Evolutionary conservation across 208 protist species (phyloP).

Genomic region (Trypanosoma scelopori): DNA sequence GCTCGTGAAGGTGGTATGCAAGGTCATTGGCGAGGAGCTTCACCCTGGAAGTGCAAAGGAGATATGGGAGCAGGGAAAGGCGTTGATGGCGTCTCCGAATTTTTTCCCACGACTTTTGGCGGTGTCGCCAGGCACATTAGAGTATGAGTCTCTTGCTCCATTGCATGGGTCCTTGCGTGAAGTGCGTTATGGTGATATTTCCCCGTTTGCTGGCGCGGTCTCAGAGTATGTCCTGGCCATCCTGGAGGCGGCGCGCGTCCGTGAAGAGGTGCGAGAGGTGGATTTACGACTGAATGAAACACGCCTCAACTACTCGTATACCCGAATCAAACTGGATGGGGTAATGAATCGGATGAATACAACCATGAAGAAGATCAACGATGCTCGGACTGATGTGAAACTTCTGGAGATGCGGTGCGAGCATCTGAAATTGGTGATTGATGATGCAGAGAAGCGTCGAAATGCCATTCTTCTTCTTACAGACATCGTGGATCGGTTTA

Average conservation of each 20-base stretch:
- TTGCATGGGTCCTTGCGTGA: conserved; percentile 40
- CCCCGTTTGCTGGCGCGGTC: conserved; percentile 47
- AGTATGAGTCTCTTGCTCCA: conserved; percentile 30
- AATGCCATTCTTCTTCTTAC: conserved; percentile 47
- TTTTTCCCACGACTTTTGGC: conserved; percentile 40
- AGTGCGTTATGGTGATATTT: conserved; percentile 46
- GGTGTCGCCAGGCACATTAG: conserved; percentile 37
- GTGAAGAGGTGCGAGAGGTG: conserved; percentile 5
- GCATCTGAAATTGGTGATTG: conserved; percentile 22
- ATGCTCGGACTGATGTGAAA: neutral
- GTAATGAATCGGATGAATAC: conserved; percentile 1
- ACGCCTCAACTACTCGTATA: conserved; percentile 17
- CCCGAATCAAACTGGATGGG: conserved; percentile 19
- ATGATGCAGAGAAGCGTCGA: conserved; percentile 31
- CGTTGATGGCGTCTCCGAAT: conserved; percentile 42
- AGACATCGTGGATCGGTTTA: conserved; percentile 69
- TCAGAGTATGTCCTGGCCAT: conserved; percentile 54
- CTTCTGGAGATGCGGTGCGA: conserved; percentile 22
- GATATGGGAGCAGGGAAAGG: conserved; percentile 44
- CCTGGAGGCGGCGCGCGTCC: conserved; percentile 38
- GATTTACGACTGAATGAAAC: conserved; percentile 21
- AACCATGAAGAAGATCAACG: neutral
- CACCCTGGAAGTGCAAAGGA: conserved; percentile 43
- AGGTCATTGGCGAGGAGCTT: conserved; percentile 61
- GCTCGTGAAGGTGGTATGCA: conserved; percentile 55